These are phyloP conservation scores for Fomitopsis pulvina DNA, from an alignment of 768 basidiomycete species.

Conservation along the genomic window DNA sequence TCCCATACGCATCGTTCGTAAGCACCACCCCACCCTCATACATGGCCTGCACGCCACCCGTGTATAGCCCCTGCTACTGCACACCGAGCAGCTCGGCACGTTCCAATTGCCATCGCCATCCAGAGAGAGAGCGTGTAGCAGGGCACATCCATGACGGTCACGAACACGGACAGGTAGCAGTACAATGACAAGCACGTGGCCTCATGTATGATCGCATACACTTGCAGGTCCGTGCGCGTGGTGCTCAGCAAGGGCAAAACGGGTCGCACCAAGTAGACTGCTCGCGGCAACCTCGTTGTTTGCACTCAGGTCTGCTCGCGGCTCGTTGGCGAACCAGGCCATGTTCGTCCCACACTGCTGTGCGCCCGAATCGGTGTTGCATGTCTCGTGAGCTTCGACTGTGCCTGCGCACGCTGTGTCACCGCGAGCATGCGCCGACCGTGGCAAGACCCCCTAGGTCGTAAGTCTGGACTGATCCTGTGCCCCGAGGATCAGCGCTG, in stretches of 20 bases:
- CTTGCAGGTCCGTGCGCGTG: conserved; percentile 7
- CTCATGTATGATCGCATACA: conserved; percentile 39
- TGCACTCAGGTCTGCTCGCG: conserved; percentile 48
- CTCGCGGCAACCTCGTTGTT: conserved; percentile 44
- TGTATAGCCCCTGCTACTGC: conserved; percentile 34
- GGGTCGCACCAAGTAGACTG: conserved; percentile 48
- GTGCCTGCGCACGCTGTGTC: conserved; percentile 51
- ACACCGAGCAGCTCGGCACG: conserved; percentile 54
- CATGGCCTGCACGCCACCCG: conserved; percentile 36
- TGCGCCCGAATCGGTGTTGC: conserved; percentile 47
- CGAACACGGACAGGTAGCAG: conserved; percentile 70
- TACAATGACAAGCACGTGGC: conserved; percentile 61
- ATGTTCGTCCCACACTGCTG: conserved; percentile 62
- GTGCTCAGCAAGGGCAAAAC: not conserved
- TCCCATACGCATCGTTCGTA: conserved; percentile 45
- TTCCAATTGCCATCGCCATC: conserved; percentile 40
- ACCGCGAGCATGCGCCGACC: no score
- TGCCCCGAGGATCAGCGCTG: no score
- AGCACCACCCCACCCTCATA: conserved; percentile 42
- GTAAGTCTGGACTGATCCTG: no score
- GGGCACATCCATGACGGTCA: conserved; percentile 65
- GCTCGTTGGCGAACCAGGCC: conserved; percentile 47
- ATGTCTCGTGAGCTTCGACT: conserved; percentile 61
- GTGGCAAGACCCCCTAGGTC: no score
- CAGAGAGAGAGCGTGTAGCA: conserved; percentile 67